Percentiles rank a stretch among this genome's conserved stretches.
Evolutionary conservation across 768 basidiomycete species (phyloP).

Genomic region (Serendipita sp.): DNA sequence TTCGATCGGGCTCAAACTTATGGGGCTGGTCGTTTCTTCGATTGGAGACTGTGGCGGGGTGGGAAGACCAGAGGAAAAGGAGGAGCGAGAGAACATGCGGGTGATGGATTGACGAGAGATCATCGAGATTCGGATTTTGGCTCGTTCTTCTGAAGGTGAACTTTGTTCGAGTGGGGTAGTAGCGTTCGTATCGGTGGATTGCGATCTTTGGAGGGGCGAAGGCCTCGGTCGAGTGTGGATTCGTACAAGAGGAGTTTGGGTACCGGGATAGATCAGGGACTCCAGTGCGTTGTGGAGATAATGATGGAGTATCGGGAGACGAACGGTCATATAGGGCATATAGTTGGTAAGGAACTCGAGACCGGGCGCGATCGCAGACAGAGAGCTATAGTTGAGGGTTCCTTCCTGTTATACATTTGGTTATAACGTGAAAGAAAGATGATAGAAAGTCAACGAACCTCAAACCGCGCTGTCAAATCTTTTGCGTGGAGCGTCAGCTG

Average conservation of each 20-base stretch:
- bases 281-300: slow-evolving; percentile 44
- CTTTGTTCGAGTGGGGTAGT: background rate
- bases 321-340: slow-evolving; percentile 61
- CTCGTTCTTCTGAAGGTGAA: background rate
- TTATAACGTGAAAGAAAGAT: background rate
- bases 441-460: slow-evolving; percentile 30
- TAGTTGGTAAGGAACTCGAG: slow-evolving; percentile 64
- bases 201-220: background rate
- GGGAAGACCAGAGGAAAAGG: background rate
- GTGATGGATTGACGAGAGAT: background rate
- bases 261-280: slow-evolving; percentile 43
- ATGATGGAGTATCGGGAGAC: slow-evolving; percentile 53
- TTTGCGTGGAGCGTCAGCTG: slow-evolving; percentile 42
- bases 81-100: background rate
- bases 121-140: background rate
- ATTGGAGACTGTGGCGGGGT: background rate
- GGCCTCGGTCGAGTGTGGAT: slow-evolving; percentile 20
- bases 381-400: slow-evolving; percentile 63
- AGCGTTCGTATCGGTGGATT: background rate
- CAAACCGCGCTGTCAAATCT: slow-evolving; percentile 56
- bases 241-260: slow-evolving; percentile 43
- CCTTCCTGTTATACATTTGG: slow-evolving; percentile 41
- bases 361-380: slow-evolving; percentile 64
- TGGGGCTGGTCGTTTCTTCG: background rate
- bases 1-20: background rate